phyloP scores from a whole-genome alignment of 1,284 basidiomycete species.

The Ceratobasidium sp. region DNA sequence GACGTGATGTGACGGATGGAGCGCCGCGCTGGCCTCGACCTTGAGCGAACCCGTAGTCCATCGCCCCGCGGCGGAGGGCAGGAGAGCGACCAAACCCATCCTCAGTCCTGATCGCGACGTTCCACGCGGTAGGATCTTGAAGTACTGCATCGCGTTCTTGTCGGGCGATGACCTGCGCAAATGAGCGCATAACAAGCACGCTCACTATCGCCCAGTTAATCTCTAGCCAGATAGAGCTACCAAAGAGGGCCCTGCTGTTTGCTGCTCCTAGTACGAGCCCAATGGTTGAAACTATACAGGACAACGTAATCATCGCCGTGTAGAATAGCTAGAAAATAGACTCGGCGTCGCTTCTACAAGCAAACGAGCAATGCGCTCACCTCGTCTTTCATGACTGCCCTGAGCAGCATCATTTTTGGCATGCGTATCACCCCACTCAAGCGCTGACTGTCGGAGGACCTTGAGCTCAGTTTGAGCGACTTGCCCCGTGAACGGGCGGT shows the following conservation, averaged over 20 bases:
- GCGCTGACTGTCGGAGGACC: constrained; percentile 50
- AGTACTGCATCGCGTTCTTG: constrained; percentile 69
- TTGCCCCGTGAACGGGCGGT: constrained; percentile 42
- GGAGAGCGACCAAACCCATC: constrained; percentile 29
- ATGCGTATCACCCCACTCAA: constrained; percentile 60
- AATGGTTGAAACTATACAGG: constrained; percentile 62
- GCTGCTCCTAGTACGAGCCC: constrained; percentile 64
- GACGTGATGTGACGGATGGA: constrained; percentile 18
- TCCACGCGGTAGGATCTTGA: constrained; percentile 60
- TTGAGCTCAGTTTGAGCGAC: constrained; percentile 54
- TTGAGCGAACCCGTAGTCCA: constrained; percentile 37
- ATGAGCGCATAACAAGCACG: constrained; percentile 66
- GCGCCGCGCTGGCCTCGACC: constrained; percentile 18
- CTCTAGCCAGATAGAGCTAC: constrained; percentile 64
- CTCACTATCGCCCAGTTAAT: constrained; percentile 70
- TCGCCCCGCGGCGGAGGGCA: constrained; percentile 24
- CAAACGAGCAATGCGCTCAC: constrained; percentile 51
- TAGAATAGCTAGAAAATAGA: constrained; percentile 61
- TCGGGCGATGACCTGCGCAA: constrained; percentile 68
- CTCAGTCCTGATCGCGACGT: constrained; percentile 29
- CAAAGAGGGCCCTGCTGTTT: constrained; percentile 57
- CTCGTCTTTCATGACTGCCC: constrained; percentile 69
- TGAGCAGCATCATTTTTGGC: constrained; percentile 65
- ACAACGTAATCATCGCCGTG: constrained; percentile 64
- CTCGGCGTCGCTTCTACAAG: constrained; percentile 22